phyloP scores from a whole-genome alignment of 1,139 yeast genomes.

The Tardiomyces blankii region DNA sequence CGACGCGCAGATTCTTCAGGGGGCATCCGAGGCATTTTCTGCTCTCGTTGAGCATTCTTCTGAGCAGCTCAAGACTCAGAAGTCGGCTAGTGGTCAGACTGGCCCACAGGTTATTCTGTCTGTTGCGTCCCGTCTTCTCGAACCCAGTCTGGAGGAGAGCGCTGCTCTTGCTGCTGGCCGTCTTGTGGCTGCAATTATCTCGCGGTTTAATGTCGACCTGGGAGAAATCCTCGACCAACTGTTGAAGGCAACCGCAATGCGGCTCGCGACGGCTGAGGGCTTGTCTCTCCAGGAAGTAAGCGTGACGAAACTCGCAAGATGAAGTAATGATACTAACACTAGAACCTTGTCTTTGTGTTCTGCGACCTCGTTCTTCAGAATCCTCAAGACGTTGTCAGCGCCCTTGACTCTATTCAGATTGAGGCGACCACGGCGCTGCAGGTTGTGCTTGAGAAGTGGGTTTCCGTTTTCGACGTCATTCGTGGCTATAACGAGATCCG shows the following conservation, averaged over 20 bases:
- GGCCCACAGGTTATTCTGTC: conserved; percentile 48
- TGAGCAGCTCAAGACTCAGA: conserved; percentile 16
- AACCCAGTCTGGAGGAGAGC: conserved; percentile 69
- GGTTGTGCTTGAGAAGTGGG: conserved; percentile 62
- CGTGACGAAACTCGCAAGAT: background rate
- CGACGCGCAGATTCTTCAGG: conserved; percentile 76
- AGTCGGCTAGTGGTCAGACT: conserved; percentile 30
- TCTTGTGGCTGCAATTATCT: conserved; percentile 36
- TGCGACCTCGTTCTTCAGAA: conserved; percentile 58
- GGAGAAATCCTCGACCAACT: conserved; percentile 48
- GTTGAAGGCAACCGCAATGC: conserved; percentile 58
- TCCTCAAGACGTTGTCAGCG: conserved; percentile 48
- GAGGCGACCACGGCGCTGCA: conserved; percentile 31
- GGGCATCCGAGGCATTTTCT: conserved; percentile 66
- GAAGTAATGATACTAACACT: background rate
- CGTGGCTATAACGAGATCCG: conserved; percentile 69
- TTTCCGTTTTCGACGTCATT: conserved; percentile 67
- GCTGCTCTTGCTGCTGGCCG: conserved; percentile 54
- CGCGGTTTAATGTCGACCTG: conserved; percentile 42
- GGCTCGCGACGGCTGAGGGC: conserved; percentile 56
- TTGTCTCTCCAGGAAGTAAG: conserved; percentile 46
- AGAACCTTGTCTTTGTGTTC: conserved; percentile 65
- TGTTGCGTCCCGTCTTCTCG: conserved; percentile 58
- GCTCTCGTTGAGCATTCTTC: conserved; percentile 42
- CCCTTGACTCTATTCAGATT: conserved; percentile 38